These are phyloP conservation scores for Salix exigua DNA, from an alignment of 345 rosid genomes.

Conservation along the genomic window DNA sequence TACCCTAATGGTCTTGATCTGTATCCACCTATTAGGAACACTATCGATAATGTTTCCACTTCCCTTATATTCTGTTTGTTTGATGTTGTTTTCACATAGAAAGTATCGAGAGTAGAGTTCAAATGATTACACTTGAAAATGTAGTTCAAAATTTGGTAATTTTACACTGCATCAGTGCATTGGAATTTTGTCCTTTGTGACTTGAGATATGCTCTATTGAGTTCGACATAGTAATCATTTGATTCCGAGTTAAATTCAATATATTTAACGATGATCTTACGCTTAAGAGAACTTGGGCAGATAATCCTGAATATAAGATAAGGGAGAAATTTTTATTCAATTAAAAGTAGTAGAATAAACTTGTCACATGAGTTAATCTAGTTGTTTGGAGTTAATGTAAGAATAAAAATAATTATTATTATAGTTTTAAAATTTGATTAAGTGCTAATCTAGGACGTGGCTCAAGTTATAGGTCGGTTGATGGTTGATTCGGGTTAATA, in stretches of 20 bases:
- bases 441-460: too few relatives aligned
- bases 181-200: not conserved
- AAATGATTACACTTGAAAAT: not conserved
- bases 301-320: not conserved
- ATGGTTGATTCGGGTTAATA: too few relatives aligned
- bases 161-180: too few relatives aligned
- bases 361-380: too few relatives aligned
- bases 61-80: not conserved
- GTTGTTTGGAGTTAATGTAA: too few relatives aligned
- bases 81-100: not conserved
- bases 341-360: too few relatives aligned
- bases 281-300: not conserved
- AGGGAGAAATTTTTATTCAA: too few relatives aligned
- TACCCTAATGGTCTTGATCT: constrained; percentile 8
- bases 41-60: not conserved
- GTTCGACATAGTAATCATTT: not conserved
- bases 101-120: not conserved
- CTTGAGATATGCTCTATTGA: not conserved
- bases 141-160: not conserved
- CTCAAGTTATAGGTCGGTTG: too few relatives aligned
- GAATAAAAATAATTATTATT: too few relatives aligned
- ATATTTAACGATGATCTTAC: not conserved
- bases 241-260: not conserved
- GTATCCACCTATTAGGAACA: not conserved
- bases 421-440: too few relatives aligned